Evolutionary conservation across 2,329 filamentous ascomycete genomes (phyloP).

Genomic region (Aspergillus quadricinctus): DNA sequence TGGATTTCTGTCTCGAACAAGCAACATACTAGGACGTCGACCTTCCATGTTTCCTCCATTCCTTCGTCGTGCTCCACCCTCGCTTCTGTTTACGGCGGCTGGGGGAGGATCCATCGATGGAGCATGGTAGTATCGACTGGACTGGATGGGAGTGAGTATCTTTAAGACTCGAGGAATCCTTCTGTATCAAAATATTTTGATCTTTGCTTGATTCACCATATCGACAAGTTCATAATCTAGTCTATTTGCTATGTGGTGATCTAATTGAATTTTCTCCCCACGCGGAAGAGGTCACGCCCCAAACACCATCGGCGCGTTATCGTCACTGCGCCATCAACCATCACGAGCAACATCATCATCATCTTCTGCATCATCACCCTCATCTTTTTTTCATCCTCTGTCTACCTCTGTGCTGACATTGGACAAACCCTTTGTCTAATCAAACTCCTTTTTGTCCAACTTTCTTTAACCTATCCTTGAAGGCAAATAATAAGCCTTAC

Average conservation of each 20-base stretch:
- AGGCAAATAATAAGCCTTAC: background rate
- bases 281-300: constrained; percentile 1
- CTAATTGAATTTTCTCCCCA: background rate
- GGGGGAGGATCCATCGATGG: background rate
- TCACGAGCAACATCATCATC: background rate
- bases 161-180: background rate
- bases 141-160: background rate
- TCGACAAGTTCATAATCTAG: background rate
- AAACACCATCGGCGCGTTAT: constrained; percentile 1
- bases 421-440: constrained; percentile 1
- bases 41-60: background rate
- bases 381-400: constrained; percentile 1
- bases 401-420: constrained; percentile 1
- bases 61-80: constrained; percentile 6
- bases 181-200: background rate
- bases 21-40: background rate
- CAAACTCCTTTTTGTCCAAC: constrained; percentile 2
- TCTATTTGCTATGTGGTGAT: background rate
- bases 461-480: constrained; percentile 1
- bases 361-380: constrained; percentile 11
- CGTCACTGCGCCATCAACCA: constrained; percentile 1
- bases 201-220: background rate
- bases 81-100: constrained; percentile 13
- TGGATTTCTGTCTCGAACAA: background rate
- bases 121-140: background rate